Conservation (phyloP, 805 yeast genomes). For the Komagataella pseudopastoris region DNA sequence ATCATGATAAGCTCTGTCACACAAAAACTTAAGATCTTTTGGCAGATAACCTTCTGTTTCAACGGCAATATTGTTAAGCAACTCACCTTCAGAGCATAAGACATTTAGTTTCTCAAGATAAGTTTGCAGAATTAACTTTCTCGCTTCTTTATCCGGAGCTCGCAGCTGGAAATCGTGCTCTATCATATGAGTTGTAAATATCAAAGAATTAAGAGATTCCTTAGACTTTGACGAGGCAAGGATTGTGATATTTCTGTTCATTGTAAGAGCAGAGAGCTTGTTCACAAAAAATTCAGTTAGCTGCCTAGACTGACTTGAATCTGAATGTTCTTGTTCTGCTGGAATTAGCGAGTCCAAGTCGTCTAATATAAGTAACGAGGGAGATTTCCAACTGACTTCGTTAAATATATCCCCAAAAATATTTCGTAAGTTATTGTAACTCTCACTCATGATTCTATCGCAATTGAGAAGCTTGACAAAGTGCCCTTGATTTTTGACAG, state of each 20-base stretch:
- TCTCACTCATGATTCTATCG: conserved; percentile 43
- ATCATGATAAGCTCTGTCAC: conserved; percentile 58
- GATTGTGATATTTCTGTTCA: conserved; percentile 37
- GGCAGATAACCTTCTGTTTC: conserved; percentile 90
- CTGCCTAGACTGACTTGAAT: conserved; percentile 27
- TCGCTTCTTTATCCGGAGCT: conserved; percentile 55
- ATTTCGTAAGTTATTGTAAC: conserved; percentile 27
- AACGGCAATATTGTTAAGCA: conserved; percentile 36
- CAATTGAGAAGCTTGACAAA: conserved; percentile 37
- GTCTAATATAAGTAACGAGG: conserved; percentile 63
- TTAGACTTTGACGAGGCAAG: conserved; percentile 52
- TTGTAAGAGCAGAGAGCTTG: conserved; percentile 27
- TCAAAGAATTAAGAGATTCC: conserved; percentile 44
- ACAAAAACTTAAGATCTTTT: conserved; percentile 57
- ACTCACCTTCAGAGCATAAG: conserved; percentile 25
- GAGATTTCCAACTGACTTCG: conserved; percentile 52
- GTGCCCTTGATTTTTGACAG: conserved; percentile 27
- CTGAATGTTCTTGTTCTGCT: conserved; percentile 44
- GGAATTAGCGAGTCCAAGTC: conserved; percentile 64
- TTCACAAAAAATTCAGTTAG: conserved; percentile 44
- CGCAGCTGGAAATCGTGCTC: conserved; percentile 46
- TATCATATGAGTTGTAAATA: conserved; percentile 58
- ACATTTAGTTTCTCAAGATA: conserved; percentile 9
- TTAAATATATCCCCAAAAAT: conserved; percentile 35
- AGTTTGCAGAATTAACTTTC: conserved; percentile 30